Evolutionary conservation across 495 filamentous ascomycete genomes (phyloP), one percentile per base, ranked within the genome.

Genomic region (Aspergillus cristatus): DNA sequence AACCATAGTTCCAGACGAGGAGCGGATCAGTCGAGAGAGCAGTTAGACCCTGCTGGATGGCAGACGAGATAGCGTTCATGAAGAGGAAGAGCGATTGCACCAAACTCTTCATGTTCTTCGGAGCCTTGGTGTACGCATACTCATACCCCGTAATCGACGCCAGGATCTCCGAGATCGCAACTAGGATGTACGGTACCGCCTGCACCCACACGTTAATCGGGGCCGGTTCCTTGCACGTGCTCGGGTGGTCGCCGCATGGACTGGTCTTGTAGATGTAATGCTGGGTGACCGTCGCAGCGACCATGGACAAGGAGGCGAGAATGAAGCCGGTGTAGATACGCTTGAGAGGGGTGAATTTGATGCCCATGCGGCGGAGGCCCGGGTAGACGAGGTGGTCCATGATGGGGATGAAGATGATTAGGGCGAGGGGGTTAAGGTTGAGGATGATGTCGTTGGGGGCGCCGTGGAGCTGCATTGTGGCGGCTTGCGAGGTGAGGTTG

Each of bases 371-470:
- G 3, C 78, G 75, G 14, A 86, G 62, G 8, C 57, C 41, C 0
- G 83, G 83, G 54, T 84, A 86, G 41, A 87, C 25, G 40, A 78
- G 37, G 32, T 71, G 65, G 48, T 84, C 79, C 45, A 81, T 68
- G 41, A 86, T 54, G 1, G 84, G 84, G 32, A 84, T 76, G 51
- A 78, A 71, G 47, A 81, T 67, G 51, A 86, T 78, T 47, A 86
- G 71, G 8, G 74, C 60, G 17, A 89, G 60, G 3, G 83, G 74
- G 55, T 87, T 78, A 49, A 87, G 71, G 62, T 84, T 86, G 48
- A 57, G 57, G 48, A 86, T 72, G 30, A 85, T 70, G 37, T 87
- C 83, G 62, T 88, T 88, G 22, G 72, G 72, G 12, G 67, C 60
- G 25, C 71, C 67, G 47, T 74, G 57, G 3, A 67, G 56, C 6